Base-by-base conservation (phyloP, 768 basidiomycete species). In the Rhodotorula diobovata region DNA sequence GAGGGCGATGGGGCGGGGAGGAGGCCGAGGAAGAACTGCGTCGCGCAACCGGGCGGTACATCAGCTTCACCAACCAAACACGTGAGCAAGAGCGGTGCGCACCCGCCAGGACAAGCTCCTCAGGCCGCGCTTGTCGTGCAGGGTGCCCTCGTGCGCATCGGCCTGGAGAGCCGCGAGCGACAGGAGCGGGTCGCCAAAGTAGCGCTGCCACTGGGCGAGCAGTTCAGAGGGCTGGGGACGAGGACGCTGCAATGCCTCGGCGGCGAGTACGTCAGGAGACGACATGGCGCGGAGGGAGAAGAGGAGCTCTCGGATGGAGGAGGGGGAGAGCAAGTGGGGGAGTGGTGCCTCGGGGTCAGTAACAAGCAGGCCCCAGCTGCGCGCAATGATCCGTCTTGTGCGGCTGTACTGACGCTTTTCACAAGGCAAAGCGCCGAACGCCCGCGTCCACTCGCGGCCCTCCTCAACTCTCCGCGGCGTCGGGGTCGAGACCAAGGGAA, bases 81-180 rank as follows among this genome's bases (percentile, higher is more conserved):
- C 25, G 5, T 35, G 34, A 32, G 5, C 23, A 34, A 10, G 35
- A 16, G 12, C 20, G n/a, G 10, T 0, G 32, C 76, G 62, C 61
- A 77, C 77, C 56, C 74, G 45, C 76, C 76, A 77, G 21, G 64
- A 56, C 14, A 76, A 64, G 30, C 76, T 74, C 23, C 77, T 35
- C 39, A 76, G 53, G 12, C 64, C 67, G 4, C 45, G 53, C 21
- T 66, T 28, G 34, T 39, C 41, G 2, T 7, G 37, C 51, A 74
- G 34, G 15, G 12, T 16, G 2, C 76, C 72, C 12, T 66, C 41
- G 16, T 54, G 70, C 6, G 65, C 65, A 37, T 67, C 48, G 37
- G 60, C 35, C 34, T 35, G 63, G 43, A 73, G 63, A 43, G 39
- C 34, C 18, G 66, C 61, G 39, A 70, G 39, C 32, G 68, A 68